Evolutionary conservation across 1,284 basidiomycete species (phyloP).

Genomic region (Calocybe gambosa): DNA sequence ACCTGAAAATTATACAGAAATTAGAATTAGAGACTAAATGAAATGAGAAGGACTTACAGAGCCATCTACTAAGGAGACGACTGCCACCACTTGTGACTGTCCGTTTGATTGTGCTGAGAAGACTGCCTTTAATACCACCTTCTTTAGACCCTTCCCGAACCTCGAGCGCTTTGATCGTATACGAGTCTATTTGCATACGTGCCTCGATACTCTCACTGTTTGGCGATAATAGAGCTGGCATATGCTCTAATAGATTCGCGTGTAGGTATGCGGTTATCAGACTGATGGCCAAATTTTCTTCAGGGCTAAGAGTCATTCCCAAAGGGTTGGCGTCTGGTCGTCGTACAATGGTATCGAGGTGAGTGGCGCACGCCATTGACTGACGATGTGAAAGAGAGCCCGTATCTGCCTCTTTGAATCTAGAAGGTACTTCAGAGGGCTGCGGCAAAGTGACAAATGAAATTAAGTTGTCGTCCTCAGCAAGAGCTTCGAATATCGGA

Average conservation of each 20-base stretch:
- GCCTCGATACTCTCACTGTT: conserved; percentile 49
- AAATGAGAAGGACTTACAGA: conserved; percentile 47
- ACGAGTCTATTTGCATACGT: conserved; percentile 86
- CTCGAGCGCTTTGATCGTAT: conserved; percentile 87
- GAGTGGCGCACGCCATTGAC: neutral
- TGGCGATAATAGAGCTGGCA: conserved; percentile 62
- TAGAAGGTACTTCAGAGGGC: neutral
- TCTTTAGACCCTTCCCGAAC: conserved; percentile 75
- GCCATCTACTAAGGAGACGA: conserved; percentile 68
- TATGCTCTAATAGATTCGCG: conserved; percentile 71
- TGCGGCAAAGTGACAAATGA: conserved; percentile 24
- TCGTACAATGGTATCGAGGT: neutral
- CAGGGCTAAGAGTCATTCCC: conserved; percentile 2
- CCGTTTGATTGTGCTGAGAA: conserved; percentile 73
- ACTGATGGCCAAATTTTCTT: conserved; percentile 56
- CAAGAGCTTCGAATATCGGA: conserved; percentile 40
- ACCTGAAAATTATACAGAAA: conserved; percentile 36
- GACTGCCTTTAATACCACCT: conserved; percentile 68
- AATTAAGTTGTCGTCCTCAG: conserved; percentile 47
- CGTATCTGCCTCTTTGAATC: neutral
- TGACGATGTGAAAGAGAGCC: neutral
- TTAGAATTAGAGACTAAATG: neutral
- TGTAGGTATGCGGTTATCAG: conserved; percentile 69
- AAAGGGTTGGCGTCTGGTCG: neutral
- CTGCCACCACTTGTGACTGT: conserved; percentile 80